Conservation (phyloP, 495 filamentous ascomycete genomes). For the Melanomma pulvis-pyrius region DNA sequence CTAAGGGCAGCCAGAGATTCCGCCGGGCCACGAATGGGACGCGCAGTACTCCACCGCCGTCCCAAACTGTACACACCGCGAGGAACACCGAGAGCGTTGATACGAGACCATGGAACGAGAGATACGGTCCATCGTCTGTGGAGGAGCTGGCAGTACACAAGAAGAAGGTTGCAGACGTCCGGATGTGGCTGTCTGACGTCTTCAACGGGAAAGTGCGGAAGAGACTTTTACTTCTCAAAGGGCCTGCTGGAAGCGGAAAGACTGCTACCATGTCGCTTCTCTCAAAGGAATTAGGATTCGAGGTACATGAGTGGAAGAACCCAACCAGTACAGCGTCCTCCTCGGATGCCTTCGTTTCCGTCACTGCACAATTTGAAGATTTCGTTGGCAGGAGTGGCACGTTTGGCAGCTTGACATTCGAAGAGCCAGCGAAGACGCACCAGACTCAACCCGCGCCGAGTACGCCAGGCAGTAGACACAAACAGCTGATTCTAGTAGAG, state of each 20-base stretch:
- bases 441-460: slow-evolving; percentile 37
- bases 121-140: slow-evolving; percentile 71
- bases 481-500: slow-evolving; percentile 79
- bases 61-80: slow-evolving; percentile 19
- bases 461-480: slow-evolving; percentile 34
- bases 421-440: not conserved
- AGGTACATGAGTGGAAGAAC: slow-evolving; percentile 89
- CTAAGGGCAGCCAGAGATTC: slow-evolving; percentile 45
- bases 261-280: slow-evolving; percentile 81
- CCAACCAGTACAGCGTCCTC: slow-evolving; percentile 64
- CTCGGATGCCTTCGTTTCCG: slow-evolving; percentile 63
- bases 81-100: slow-evolving; percentile 36
- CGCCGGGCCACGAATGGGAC: slow-evolving; percentile 38
- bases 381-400: slow-evolving; percentile 78
- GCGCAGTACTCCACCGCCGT: slow-evolving; percentile 26
- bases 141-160: slow-evolving; percentile 90
- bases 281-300: slow-evolving; percentile 68
- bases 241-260: slow-evolving; percentile 91
- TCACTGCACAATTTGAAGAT: slow-evolving; percentile 81
- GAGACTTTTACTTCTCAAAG: slow-evolving; percentile 80
- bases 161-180: slow-evolving; percentile 86
- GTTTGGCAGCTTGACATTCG: slow-evolving; percentile 73
- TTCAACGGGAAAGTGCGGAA: slow-evolving; percentile 59
- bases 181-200: slow-evolving; percentile 75
- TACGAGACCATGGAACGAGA: slow-evolving; percentile 77